Percentiles rank a stretch among this genome's conserved stretches.
Evolutionary conservation across 2,329 filamentous ascomycete genomes (phyloP).

Genomic region (Fulvia fulva): DNA sequence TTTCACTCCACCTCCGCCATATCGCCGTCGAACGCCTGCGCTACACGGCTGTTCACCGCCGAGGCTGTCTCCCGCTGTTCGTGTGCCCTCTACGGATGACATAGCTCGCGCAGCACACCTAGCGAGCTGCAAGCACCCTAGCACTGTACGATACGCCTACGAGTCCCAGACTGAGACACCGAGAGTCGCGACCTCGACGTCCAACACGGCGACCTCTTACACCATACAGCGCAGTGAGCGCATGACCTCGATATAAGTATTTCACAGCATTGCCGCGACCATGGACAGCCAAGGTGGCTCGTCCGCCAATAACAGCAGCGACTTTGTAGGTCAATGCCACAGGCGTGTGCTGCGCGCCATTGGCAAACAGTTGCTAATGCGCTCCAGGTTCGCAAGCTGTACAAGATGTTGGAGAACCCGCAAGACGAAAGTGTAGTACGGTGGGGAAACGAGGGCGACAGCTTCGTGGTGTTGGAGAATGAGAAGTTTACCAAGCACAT

Average conservation of each 20-base stretch:
- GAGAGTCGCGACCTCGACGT: neutral
- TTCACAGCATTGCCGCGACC: slow-evolving; percentile 11
- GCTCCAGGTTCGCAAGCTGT: slow-evolving; percentile 86
- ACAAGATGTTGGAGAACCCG: slow-evolving; percentile 99
- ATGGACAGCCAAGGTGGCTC: slow-evolving; percentile 45
- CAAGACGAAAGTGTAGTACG: slow-evolving; percentile 87
- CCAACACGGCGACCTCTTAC: neutral
- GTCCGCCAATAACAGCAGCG: slow-evolving; percentile 78
- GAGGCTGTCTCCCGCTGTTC: neutral
- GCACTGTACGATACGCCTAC: slow-evolving; percentile 1
- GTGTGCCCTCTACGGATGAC: slow-evolving; percentile 1
- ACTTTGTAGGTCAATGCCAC: slow-evolving; percentile 70
- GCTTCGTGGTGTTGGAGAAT: slow-evolving; percentile 97
- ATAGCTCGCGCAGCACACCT: slow-evolving; percentile 1
- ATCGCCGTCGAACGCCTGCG: neutral
- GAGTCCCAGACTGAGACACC: neutral
- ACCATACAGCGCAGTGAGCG: neutral
- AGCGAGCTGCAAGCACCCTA: slow-evolving; percentile 1
- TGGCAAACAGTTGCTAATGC: slow-evolving; percentile 1
- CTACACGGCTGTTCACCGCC: neutral
- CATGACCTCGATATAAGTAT: neutral
- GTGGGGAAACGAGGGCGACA: slow-evolving; percentile 93
- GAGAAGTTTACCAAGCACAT: slow-evolving; percentile 98
- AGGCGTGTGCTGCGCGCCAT: neutral
- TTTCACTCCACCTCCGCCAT: neutral